Evolutionary conservation across 2,329 filamentous ascomycete species (phyloP).

Genomic region (Microsporum audouinii): DNA sequence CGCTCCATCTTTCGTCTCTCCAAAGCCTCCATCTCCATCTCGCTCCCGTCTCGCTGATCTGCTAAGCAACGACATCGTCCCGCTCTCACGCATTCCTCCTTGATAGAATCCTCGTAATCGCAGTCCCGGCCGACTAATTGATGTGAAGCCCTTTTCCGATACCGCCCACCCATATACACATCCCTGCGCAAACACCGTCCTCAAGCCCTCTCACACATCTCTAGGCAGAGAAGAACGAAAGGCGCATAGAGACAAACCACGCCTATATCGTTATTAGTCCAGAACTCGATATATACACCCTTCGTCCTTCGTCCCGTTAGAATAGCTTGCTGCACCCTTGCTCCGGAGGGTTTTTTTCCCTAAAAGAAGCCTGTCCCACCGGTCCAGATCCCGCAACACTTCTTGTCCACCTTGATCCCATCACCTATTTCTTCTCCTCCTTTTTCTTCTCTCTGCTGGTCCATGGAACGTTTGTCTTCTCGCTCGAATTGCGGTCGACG

Average conservation of each 20-base stretch:
- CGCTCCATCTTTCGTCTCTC: neutral
- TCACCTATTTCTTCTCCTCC: neutral
- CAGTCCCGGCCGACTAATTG: neutral
- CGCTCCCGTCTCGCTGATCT: neutral
- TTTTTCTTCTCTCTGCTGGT: neutral
- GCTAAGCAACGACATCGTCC: neutral
- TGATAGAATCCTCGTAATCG: neutral
- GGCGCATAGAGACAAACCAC: neutral
- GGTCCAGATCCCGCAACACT: neutral
- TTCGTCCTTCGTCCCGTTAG: neutral
- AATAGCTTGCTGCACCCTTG: slow-evolving; percentile 2
- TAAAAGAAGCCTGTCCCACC: neutral
- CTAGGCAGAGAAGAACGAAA: neutral
- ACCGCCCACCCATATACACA: neutral
- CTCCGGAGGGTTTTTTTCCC: neutral
- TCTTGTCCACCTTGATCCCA: neutral
- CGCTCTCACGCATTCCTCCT: neutral
- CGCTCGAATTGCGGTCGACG: slow-evolving; percentile 4
- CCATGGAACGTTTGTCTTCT: neutral
- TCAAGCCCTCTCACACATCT: neutral
- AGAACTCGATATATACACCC: neutral
- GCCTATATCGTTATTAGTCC: neutral
- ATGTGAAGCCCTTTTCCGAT: neutral
- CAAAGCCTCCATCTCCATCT: neutral
- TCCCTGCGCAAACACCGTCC: neutral